Evolutionary conservation across 805 yeast species (phyloP).

Genomic region (Yamadazyma scolyti): DNA sequence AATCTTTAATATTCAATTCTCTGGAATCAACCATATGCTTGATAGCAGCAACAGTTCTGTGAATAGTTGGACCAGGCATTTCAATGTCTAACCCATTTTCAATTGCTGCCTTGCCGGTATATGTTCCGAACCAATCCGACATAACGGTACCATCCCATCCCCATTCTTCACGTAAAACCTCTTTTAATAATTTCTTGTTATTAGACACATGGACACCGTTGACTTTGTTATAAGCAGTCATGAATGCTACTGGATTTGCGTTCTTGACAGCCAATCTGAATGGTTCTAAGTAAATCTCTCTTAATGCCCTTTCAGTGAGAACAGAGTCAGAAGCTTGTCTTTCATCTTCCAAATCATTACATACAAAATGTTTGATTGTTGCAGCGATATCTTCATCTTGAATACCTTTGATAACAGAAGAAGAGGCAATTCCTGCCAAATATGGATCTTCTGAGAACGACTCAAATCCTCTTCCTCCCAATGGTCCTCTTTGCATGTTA

Average conservation of each 20-base stretch:
- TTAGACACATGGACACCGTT: constrained; percentile 60
- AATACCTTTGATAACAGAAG: constrained; percentile 50
- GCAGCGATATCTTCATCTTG: constrained; percentile 51
- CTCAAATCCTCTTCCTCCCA: constrained; percentile 64
- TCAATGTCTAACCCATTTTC: constrained; percentile 59
- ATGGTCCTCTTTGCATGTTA: constrained; percentile 57
- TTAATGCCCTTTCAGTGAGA: constrained; percentile 55
- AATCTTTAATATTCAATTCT: constrained; percentile 35
- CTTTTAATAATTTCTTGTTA: constrained; percentile 36
- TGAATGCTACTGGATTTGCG: constrained; percentile 50
- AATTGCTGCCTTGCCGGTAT: constrained; percentile 43
- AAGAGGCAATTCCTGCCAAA: constrained; percentile 43
- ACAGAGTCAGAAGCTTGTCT: constrained; percentile 46
- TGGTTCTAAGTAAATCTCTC: constrained; percentile 63
- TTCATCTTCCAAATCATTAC: constrained; percentile 61
- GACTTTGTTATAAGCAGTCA: constrained; percentile 63
- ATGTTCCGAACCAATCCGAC: constrained; percentile 65
- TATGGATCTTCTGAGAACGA: constrained; percentile 61
- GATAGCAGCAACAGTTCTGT: constrained; percentile 39
- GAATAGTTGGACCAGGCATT: constrained; percentile 63
- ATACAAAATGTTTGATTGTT: constrained; percentile 58
- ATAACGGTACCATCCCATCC: constrained; percentile 51
- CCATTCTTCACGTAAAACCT: constrained; percentile 55
- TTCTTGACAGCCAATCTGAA: constrained; percentile 57
- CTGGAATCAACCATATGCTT: constrained; percentile 38